A percentile compares a stretch with the other conserved stretches of the same genome.
These are phyloP conservation scores for Syzygium aqueum DNA, from an alignment of 345 rosid species.

Conservation along the genomic window DNA sequence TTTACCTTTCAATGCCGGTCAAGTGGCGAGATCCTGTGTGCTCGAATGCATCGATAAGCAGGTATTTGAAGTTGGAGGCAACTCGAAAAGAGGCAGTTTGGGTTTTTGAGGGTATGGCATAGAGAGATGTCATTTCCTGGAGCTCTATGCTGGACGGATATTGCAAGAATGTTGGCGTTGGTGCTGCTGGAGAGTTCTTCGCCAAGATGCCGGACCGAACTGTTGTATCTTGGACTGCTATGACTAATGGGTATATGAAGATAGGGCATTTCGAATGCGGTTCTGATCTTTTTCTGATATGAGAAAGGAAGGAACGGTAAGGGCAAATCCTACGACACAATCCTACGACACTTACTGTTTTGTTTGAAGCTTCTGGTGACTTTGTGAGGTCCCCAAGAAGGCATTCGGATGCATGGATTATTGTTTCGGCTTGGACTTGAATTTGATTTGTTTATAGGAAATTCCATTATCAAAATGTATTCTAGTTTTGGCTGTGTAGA, in stretches of 20 bases:
- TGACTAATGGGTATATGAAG: conserved; percentile 70
- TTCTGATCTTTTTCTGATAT: conserved; percentile 44
- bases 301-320: conserved; percentile 46
- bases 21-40: conserved; percentile 61
- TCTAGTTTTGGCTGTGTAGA: conserved; percentile 33
- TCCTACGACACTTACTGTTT: conserved; percentile 45
- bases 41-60: conserved; percentile 57
- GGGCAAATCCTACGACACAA: conserved; percentile 49
- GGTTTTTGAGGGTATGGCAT: conserved; percentile 45
- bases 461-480: conserved; percentile 61
- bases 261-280: conserved; percentile 46
- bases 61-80: conserved; percentile 49
- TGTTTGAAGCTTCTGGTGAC: conserved; percentile 56
- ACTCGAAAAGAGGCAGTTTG: conserved; percentile 34
- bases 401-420: conserved; percentile 52
- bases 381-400: conserved; percentile 31
- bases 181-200: conserved; percentile 45
- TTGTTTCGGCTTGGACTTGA: conserved; percentile 32
- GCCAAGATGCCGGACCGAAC: conserved; percentile 47
- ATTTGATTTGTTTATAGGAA: conserved; percentile 48
- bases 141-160: conserved; percentile 72
- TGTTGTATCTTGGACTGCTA: conserved; percentile 73
- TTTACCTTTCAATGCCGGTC: conserved; percentile 30
- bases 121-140: conserved; percentile 60
- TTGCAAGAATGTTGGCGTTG: conserved; percentile 50